These are phyloP conservation scores for Cladosporium colombiae DNA, from an alignment of 2,329 filamentous ascomycete genomes.

Conservation along the genomic window DNA sequence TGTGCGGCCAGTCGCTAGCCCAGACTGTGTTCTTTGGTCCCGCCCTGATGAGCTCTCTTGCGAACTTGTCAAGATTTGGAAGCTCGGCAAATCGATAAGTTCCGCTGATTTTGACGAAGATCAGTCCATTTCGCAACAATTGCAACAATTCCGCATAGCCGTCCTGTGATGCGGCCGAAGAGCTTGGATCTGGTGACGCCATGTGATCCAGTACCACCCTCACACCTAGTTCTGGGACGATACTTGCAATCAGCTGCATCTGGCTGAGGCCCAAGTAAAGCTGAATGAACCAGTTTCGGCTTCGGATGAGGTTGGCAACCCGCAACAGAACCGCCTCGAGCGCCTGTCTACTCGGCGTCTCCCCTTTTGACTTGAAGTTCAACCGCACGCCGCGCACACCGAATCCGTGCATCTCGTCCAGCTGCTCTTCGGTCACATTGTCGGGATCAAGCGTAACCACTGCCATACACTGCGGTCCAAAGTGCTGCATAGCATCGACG, in stretches of 20 bases:
- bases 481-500: background rate
- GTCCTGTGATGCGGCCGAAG: background rate
- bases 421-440: background rate
- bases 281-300: background rate
- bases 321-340: background rate
- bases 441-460: background rate
- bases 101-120: constrained; percentile 1
- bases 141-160: background rate
- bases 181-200: background rate
- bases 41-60: background rate
- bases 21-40: background rate
- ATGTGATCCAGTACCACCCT: constrained; percentile 2
- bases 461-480: background rate
- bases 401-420: constrained; percentile 1
- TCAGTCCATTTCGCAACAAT: background rate
- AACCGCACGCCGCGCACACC: background rate
- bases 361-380: constrained; percentile 1
- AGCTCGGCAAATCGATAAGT: background rate
- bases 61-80: background rate
- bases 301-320: background rate
- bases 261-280: background rate
- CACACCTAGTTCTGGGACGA: background rate
- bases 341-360: background rate
- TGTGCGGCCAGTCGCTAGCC: constrained; percentile 7
- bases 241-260: background rate